A percentile compares a stretch with the other conserved stretches of the same genome.
Evolutionary conservation across 768 basidiomycete species (phyloP).

Genomic region (Tulasnella sp.): DNA sequence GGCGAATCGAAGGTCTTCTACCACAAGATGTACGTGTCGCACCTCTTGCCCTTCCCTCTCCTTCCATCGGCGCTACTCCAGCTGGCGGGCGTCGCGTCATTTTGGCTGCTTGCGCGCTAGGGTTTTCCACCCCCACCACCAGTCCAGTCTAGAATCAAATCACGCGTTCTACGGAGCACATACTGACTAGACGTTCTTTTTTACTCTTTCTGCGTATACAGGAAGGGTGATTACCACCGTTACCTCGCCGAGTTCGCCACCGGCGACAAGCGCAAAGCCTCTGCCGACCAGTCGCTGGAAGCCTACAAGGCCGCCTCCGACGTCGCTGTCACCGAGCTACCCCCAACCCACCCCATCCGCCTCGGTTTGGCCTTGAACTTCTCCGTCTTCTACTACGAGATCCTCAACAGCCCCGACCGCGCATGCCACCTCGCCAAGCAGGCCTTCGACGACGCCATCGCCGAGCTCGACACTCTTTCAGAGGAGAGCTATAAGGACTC

Average conservation of each 20-base stretch:
- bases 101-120: conserved; percentile 19
- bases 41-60: conserved; percentile 14
- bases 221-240: conserved; percentile 90
- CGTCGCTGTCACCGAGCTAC: conserved; percentile 74
- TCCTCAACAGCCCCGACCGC: conserved; percentile 79
- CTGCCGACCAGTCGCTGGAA: conserved; percentile 75
- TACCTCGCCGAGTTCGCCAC: conserved; percentile 87
- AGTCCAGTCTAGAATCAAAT: conserved; percentile 13
- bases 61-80: not conserved
- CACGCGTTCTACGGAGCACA: conserved; percentile 8
- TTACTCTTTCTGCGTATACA: conserved; percentile 40
- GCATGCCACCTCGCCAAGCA: conserved; percentile 90
- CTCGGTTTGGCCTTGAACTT: conserved; percentile 89
- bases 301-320: conserved; percentile 86
- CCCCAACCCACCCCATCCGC: conserved; percentile 81
- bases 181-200: conserved; percentile 30
- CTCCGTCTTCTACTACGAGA: conserved; percentile 92
- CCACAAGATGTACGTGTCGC: conserved; percentile 71
- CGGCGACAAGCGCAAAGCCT: conserved; percentile 66
- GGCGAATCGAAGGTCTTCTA: conserved; percentile 90
- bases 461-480: conserved; percentile 61
- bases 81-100: not conserved
- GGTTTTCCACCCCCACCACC: not conserved
- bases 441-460: conserved; percentile 88
- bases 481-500: conserved; percentile 71